Conservation (phyloP, 108 stramenopile genomes). For the Cyclotella atomus region DNA sequence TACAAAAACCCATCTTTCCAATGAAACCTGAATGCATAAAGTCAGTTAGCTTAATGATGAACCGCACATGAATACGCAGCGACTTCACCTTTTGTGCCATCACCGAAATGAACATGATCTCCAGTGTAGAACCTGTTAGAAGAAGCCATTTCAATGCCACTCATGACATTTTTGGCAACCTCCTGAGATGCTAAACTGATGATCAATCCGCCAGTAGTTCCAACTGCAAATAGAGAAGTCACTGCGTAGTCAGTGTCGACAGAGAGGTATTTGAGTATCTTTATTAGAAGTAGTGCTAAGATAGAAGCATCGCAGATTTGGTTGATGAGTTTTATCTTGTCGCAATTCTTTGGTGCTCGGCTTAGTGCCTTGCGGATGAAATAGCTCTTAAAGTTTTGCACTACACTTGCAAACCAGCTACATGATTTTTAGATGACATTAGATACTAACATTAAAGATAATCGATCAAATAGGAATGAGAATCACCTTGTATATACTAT, state of each 20-base stretch:
- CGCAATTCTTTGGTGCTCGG: slow-evolving; percentile 30
- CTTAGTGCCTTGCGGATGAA: slow-evolving; percentile 6
- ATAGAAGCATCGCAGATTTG: slow-evolving; percentile 27
- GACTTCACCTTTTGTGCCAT: too few species aligned
- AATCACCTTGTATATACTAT: slow-evolving; percentile 17
- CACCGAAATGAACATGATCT: slow-evolving; percentile 35
- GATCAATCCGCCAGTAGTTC: slow-evolving; percentile 21
- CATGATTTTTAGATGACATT: too few species aligned
- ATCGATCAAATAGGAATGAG: background rate
- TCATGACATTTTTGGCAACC: slow-evolving; percentile 25
- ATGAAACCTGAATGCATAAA: too few species aligned
- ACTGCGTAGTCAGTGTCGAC: slow-evolving; percentile 29
- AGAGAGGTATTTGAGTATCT: slow-evolving; percentile 21
- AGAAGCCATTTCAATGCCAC: slow-evolving; percentile 25
- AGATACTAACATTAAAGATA: background rate
- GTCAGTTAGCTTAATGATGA: too few species aligned
- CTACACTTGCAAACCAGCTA: slow-evolving; percentile 22
- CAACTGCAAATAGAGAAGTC: slow-evolving; percentile 11
- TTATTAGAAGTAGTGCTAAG: slow-evolving; percentile 5
- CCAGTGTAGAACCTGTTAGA: slow-evolving; percentile 30
- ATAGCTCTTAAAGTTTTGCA: slow-evolving; percentile 18
- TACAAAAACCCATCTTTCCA: slow-evolving; percentile 45
- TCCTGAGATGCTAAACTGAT: slow-evolving; percentile 33
- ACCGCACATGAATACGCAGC: too few species aligned
- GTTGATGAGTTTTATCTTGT: slow-evolving; percentile 51